Percentiles rank a stretch among this genome's conserved stretches.
Conservation (phyloP, 768 basidiomycete genomes). For the Boletus rubescentipes region DNA sequence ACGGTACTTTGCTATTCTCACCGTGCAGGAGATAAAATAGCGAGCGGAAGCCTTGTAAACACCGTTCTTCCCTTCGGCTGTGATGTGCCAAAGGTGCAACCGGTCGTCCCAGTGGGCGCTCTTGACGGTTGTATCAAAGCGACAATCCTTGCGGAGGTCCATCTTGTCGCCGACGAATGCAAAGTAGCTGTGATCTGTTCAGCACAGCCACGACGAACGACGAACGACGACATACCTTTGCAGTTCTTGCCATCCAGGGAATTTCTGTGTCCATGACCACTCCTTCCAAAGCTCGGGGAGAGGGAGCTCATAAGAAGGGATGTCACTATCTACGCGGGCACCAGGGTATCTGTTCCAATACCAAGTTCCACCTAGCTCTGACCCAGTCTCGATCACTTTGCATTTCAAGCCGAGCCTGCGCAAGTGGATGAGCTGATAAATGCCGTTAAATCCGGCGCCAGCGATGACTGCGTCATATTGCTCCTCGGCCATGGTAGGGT, state of each 20-base stretch:
- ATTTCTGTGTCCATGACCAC: slow-evolving; percentile 12
- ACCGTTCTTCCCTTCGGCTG: background rate
- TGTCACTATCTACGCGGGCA: slow-evolving; percentile 8
- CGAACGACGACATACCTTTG: background rate
- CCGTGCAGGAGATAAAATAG: slow-evolving; percentile 6
- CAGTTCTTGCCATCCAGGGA: slow-evolving; percentile 8
- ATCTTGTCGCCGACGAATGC: slow-evolving; percentile 10
- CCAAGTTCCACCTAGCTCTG: slow-evolving; percentile 10
- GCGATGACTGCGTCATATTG: slow-evolving; percentile 8
- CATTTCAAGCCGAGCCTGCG: slow-evolving; percentile 9
- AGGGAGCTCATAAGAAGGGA: slow-evolving; percentile 9
- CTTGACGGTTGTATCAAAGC: slow-evolving; percentile 12
- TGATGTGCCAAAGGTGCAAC: slow-evolving; percentile 7
- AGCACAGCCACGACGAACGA: background rate
- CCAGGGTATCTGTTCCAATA: slow-evolving; percentile 17
- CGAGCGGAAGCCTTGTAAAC: slow-evolving; percentile 5
- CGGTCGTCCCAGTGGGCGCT: slow-evolving; percentile 10
- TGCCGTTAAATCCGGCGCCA: slow-evolving; percentile 10
- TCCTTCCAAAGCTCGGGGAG: slow-evolving; percentile 15
- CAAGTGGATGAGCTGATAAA: slow-evolving; percentile 11
- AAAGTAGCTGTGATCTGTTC: slow-evolving; percentile 4
- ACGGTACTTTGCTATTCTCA: background rate
- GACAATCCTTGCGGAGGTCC: slow-evolving; percentile 10
- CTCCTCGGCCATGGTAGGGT: background rate
- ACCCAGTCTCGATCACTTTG: slow-evolving; percentile 3